phyloP scores from a whole-genome alignment of 1,284 basidiomycete genomes.

The Melampsora abietis-canadensis region DNA sequence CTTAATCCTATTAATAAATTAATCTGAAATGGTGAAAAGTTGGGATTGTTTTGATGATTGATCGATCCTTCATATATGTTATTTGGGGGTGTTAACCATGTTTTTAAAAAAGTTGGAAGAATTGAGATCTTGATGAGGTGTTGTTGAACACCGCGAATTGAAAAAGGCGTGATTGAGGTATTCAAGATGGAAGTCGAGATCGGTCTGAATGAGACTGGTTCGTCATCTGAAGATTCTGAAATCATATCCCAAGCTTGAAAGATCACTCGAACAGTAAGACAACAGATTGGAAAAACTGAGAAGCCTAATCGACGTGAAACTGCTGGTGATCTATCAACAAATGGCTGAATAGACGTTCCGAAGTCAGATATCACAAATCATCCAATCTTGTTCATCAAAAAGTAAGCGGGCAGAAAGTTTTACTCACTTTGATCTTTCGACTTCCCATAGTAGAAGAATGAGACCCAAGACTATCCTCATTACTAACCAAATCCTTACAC shows the following conservation, averaged over 20 bases:
- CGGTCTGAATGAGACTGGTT: constrained; percentile 45
- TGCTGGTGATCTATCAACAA: constrained; percentile 92
- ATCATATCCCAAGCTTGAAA: constrained; percentile 71
- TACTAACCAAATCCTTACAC: constrained; percentile 85
- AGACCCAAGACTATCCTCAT: constrained; percentile 55
- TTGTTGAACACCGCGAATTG: neutral
- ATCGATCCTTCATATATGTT: too few relatives aligned
- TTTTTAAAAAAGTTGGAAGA: neutral
- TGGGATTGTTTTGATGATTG: neutral
- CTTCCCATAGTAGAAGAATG: constrained; percentile 59
- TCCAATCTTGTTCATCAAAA: too few relatives aligned
- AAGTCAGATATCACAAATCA: neutral
- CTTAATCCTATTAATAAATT: constrained; percentile 17
- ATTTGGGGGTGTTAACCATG: neutral
- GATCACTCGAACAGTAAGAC: constrained; percentile 81
- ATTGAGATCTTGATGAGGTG: neutral
- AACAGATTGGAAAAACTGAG: constrained; percentile 84
- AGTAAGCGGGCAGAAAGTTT: neutral
- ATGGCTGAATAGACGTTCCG: constrained; percentile 60
- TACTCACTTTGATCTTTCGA: constrained; percentile 65
- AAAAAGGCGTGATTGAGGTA: neutral
- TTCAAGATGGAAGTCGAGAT: too few relatives aligned
- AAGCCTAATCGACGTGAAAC: constrained; percentile 92
- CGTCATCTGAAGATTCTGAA: constrained; percentile 55
- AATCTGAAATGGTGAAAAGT: constrained; percentile 29